Evolutionary conservation across 208 protist genomes (phyloP), one percentile per base, ranked within the genome.

Genomic region (Borovskyia barvae): DNA sequence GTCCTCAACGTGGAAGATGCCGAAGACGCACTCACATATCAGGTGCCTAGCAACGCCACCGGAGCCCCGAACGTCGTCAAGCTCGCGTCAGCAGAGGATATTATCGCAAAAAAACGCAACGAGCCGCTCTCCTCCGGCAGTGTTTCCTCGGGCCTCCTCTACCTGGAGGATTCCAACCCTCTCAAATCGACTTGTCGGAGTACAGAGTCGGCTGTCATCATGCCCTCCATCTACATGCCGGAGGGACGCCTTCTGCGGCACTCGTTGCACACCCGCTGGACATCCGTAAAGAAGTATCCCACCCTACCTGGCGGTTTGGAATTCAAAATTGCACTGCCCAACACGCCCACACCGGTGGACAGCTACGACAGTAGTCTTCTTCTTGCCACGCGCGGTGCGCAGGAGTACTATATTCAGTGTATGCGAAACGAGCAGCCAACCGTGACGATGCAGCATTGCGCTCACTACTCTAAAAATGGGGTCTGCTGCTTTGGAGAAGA

Each of bases 401-500:
- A 81, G 39, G 83, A 87, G 55, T 81, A 90, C 73, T 90, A 85
- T 48, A 76, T 77, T 20, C 76, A 77, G 35, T 54, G 48, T 29
- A 57, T 73, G 28, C 66, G 68, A 14, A 72, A 77, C 50, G 73
- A 85, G 52, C 75, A 72, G 28, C 57, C 77, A 12, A 59, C 63
- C 5, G 67, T 90, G 1, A 86, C 72, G 17, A 83, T 90, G 76
- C 83, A 90, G 62, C 83, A 90, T 76, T 92, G 80, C 45, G 77
- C 80, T 3, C 81, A 92, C 56, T 92, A 77, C 65, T 81, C 79
- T 4, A 85, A 84, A 43, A 90, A 90, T 54, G 82, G 82, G n/a
- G 78, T 85, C 24, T 90, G 82, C 58, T 90, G 82, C 55, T 90
- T 90, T 58, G 82, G 82, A n/a, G 66, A 77, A 42, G 75, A 81